Conservation (phyloP, 2,329 filamentous ascomycete species). For the Nemania bipapillata region DNA sequence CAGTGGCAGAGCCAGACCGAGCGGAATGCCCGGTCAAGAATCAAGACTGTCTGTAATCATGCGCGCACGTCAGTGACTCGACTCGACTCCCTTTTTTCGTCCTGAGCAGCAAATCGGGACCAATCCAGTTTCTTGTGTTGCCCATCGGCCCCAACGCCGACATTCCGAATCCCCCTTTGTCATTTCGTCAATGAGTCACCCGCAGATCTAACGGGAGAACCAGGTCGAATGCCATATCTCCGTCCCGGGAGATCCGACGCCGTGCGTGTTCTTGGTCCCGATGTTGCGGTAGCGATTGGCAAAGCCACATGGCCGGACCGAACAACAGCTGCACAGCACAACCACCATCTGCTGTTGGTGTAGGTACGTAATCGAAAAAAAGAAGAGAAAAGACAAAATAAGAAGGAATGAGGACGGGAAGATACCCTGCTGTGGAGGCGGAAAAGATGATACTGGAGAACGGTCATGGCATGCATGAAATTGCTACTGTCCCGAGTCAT, state of each 20-base stretch:
- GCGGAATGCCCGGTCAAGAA: constrained; percentile 29
- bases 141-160: constrained; percentile 10
- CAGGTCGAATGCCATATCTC: not conserved
- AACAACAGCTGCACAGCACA: constrained; percentile 1
- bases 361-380: not conserved
- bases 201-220: not conserved
- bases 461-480: constrained; percentile 14
- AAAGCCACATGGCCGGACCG: constrained; percentile 22
- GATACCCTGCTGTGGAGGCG: not conserved
- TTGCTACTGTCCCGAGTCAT: constrained; percentile 19
- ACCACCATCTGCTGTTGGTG: not conserved
- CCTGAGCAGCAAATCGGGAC: constrained; percentile 13
- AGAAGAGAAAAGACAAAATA: not conserved
- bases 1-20: constrained; percentile 23
- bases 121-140: constrained; percentile 14
- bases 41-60: constrained; percentile 26
- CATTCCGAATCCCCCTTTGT: constrained; percentile 27
- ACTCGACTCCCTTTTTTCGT: not conserved
- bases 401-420: not conserved
- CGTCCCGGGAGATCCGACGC: constrained; percentile 26
- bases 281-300: constrained; percentile 15
- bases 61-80: not conserved
- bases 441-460: constrained; percentile 8
- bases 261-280: constrained; percentile 20
- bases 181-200: constrained; percentile 33